Conservation (phyloP, 306 rosid species). For the Lathyrus aphaca region DNA sequence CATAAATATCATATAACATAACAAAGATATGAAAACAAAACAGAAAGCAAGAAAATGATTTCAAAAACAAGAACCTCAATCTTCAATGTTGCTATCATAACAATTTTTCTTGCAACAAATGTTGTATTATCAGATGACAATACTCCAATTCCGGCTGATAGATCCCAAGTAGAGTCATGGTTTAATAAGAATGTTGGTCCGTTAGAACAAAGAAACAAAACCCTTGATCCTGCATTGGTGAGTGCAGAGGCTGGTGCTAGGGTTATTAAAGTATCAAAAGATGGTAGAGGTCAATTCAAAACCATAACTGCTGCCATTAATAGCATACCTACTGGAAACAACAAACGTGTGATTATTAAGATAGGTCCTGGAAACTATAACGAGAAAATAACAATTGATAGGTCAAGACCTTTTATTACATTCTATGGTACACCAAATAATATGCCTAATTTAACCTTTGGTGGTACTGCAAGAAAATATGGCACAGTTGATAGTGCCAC, state of each 20-base stretch:
- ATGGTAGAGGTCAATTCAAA: conserved; percentile 59
- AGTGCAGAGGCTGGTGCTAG: conserved; percentile 45
- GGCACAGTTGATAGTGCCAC: conserved; percentile 71
- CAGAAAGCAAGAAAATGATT: background rate
- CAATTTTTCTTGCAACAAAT: background rate
- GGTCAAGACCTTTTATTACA: conserved; percentile 53
- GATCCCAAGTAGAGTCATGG: conserved; percentile 44
- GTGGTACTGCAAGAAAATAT: conserved; percentile 45
- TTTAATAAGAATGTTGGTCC: conserved; percentile 42
- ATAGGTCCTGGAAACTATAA: conserved; percentile 60
- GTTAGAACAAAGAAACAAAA: background rate
- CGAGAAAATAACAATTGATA: conserved; percentile 56
- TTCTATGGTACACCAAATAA: conserved; percentile 42
- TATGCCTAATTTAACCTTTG: conserved; percentile 49
- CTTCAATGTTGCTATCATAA: conserved; percentile 6
- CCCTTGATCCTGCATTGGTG: conserved; percentile 46
- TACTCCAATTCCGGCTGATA: conserved; percentile 34
- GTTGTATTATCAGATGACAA: conserved; percentile 35
- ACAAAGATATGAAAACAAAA: background rate
- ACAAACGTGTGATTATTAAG: conserved; percentile 51
- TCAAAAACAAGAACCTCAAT: conserved; percentile 11
- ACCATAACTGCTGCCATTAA: conserved; percentile 54
- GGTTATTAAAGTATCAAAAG: conserved; percentile 50
- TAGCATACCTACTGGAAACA: conserved; percentile 54
- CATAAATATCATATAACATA: background rate